These are phyloP conservation scores for Fragaria ananassa DNA, from an alignment of 306 rosid species.

Conservation along the genomic window DNA sequence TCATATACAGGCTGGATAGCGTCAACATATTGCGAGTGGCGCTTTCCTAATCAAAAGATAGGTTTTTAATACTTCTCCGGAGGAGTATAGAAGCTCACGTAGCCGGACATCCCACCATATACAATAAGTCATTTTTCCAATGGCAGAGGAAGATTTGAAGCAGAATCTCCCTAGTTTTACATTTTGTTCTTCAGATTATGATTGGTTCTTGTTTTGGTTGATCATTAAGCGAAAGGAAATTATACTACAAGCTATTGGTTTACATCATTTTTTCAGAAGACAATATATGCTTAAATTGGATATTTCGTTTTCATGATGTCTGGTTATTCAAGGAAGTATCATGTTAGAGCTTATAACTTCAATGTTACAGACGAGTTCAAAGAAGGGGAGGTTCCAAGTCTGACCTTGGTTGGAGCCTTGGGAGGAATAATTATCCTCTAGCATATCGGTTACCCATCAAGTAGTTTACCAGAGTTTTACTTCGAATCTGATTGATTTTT, in stretches of 20 bases:
- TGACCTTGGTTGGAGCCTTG: background rate
- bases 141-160: conserved; percentile 16
- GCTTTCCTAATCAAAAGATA: too few relatives aligned
- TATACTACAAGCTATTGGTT: background rate
- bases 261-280: background rate
- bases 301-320: background rate
- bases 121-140: conserved; percentile 29
- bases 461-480: background rate
- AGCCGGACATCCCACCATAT: conserved; percentile 3
- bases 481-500: background rate
- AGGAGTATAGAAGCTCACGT: too few relatives aligned
- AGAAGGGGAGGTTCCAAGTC: background rate
- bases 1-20: background rate
- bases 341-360: too few relatives aligned
- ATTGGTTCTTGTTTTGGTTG: conserved; percentile 11
- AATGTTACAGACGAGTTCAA: background rate
- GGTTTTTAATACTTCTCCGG: too few relatives aligned
- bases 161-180: conserved; percentile 1
- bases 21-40: too few relatives aligned
- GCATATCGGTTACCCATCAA: too few relatives aligned
- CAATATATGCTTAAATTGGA: background rate
- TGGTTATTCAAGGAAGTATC: background rate
- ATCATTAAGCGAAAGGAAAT: background rate
- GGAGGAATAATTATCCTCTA: too few relatives aligned
- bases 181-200: background rate